Evolutionary conservation across 2,329 filamentous ascomycete species (phyloP).

Genomic region (Fusarium tupiense): DNA sequence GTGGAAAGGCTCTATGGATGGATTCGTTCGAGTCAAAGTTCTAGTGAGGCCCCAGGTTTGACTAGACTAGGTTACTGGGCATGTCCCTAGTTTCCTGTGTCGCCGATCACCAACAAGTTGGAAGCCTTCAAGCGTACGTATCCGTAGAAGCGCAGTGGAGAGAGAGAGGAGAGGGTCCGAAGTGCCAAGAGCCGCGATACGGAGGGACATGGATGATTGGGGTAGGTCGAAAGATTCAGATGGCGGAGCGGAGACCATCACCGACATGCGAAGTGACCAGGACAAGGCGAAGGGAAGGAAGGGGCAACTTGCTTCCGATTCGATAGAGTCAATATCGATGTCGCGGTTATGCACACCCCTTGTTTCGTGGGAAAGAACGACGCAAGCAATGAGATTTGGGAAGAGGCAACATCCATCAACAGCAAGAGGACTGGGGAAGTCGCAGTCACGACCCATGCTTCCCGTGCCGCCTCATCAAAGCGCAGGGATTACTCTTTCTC

Average conservation of each 20-base stretch:
- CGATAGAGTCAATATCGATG: constrained; percentile 4
- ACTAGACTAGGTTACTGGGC: background rate
- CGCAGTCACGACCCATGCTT: background rate
- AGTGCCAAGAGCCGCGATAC: constrained; percentile 36
- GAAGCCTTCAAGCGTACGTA: background rate
- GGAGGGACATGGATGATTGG: constrained; percentile 38
- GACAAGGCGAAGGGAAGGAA: constrained; percentile 18
- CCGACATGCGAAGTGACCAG: constrained; percentile 3
- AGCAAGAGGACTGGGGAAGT: constrained; percentile 4
- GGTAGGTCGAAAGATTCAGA: constrained; percentile 31
- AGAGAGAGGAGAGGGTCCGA: constrained; percentile 23
- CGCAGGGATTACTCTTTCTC: background rate
- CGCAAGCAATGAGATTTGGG: constrained; percentile 10
- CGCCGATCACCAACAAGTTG: constrained; percentile 28
- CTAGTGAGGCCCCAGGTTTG: constrained; percentile 7
- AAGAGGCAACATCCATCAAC: background rate
- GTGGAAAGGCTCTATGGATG: constrained; percentile 3
- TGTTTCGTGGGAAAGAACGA: constrained; percentile 22
- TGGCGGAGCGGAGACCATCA: constrained; percentile 25
- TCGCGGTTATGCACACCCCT: constrained; percentile 33
- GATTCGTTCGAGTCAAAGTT: constrained; percentile 6
- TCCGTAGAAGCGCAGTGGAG: constrained; percentile 22
- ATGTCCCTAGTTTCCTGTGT: constrained; percentile 14
- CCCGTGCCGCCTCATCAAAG: constrained; percentile 3
- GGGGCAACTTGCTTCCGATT: constrained; percentile 24